Conservation (phyloP, 2,329 filamentous ascomycete species). For the Pseudogymnoascus sp. region DNA sequence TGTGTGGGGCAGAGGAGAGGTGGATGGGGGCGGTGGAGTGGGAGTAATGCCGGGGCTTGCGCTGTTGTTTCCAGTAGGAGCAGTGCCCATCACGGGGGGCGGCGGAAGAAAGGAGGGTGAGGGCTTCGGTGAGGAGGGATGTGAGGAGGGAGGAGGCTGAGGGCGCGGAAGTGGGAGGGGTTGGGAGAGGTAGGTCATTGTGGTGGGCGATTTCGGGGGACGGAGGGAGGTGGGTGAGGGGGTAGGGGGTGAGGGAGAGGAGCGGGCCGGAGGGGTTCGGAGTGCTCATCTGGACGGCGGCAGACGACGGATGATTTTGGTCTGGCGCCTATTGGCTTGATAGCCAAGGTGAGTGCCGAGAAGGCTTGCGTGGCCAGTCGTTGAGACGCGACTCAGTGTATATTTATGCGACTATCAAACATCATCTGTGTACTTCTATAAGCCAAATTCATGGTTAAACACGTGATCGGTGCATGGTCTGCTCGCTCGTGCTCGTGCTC, state of each 20-base stretch:
- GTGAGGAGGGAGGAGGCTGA: constrained; percentile 41
- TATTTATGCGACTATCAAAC: background rate
- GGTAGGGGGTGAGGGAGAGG: background rate
- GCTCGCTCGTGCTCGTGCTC: background rate
- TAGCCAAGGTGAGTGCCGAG: background rate
- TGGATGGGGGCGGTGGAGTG: constrained; percentile 44
- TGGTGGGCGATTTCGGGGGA: background rate
- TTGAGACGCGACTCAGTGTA: background rate
- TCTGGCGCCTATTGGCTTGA: background rate
- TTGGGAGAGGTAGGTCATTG: background rate
- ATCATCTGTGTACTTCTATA: background rate
- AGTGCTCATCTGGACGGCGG: background rate
- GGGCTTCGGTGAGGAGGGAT: constrained; percentile 47
- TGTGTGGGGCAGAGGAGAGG: constrained; percentile 43
- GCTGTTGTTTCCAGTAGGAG: constrained; percentile 43
- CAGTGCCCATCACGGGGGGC: constrained; percentile 32
- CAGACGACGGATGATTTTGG: background rate
- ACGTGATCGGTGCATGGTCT: background rate
- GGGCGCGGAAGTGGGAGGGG: constrained; percentile 10
- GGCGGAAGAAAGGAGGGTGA: constrained; percentile 48
- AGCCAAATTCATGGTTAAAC: background rate
- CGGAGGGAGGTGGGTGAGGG: background rate
- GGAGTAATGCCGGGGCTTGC: constrained; percentile 36
- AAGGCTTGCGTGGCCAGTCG: background rate
- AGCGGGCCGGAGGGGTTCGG: background rate